phyloP scores from a whole-genome alignment of 441 rosid species.

The Bocquillonia castaneifolia region DNA sequence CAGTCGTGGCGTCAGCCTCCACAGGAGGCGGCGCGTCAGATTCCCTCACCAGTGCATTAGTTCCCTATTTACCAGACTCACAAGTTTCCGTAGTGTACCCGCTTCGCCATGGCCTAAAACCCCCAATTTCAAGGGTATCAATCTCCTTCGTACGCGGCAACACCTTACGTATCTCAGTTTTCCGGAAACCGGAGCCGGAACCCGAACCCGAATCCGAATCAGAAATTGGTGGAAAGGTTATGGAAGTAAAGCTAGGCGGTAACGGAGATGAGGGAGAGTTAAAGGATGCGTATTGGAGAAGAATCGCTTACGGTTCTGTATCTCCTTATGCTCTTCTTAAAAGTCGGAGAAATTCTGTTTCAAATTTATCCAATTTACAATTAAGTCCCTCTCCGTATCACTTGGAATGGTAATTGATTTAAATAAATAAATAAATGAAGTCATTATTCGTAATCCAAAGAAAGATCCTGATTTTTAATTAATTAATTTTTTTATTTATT shows the following conservation, averaged over 20 bases:
- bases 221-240: slow-evolving; percentile 59
- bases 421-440: background rate
- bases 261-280: slow-evolving; percentile 58
- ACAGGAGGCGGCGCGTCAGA: slow-evolving; percentile 19
- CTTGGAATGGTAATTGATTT: slow-evolving; percentile 50
- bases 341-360: slow-evolving; percentile 62
- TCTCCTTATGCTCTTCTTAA: slow-evolving; percentile 88
- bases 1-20: slow-evolving; percentile 39
- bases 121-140: slow-evolving; percentile 64
- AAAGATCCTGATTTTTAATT: background rate
- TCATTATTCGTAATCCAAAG: too few relatives aligned
- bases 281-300: slow-evolving; percentile 65
- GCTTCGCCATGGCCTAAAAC: slow-evolving; percentile 57
- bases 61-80: slow-evolving; percentile 34
- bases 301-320: slow-evolving; percentile 76
- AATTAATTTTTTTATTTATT: background rate
- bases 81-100: slow-evolving; percentile 44
- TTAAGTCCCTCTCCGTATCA: slow-evolving; percentile 52
- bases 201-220: slow-evolving; percentile 23
- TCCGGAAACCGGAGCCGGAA: slow-evolving; percentile 28
- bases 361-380: slow-evolving; percentile 52
- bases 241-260: slow-evolving; percentile 59
- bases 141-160: slow-evolving; percentile 84
- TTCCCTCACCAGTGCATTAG: slow-evolving; percentile 34
- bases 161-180: slow-evolving; percentile 67